Percentiles rank a stretch among this genome's conserved stretches.
Conservation (phyloP, 805 yeast genomes). For the Saturnispora gosingensis region DNA sequence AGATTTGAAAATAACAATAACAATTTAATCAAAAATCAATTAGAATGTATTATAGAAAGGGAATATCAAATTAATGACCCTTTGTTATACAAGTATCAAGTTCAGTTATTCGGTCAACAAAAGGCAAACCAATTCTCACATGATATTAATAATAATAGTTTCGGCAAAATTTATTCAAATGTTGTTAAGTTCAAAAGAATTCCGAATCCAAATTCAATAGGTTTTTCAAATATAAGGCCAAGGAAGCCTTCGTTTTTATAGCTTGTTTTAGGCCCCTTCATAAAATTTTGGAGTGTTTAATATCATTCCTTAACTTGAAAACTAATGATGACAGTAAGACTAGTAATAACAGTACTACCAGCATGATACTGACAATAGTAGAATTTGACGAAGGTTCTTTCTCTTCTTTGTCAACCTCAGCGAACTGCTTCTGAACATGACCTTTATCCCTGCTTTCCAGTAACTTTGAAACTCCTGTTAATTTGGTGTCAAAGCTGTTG, state of each 20-base stretch:
- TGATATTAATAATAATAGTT: constrained; percentile 18
- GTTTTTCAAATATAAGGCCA: constrained; percentile 35
- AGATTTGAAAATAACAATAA: neutral
- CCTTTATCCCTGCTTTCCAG: neutral
- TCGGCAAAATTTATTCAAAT: constrained; percentile 28
- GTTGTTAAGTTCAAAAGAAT: constrained; percentile 34
- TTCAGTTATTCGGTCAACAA: constrained; percentile 19
- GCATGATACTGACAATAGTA: constrained; percentile 14
- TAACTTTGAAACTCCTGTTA: neutral
- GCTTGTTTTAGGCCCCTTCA: constrained; percentile 17
- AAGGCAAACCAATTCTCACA: constrained; percentile 20
- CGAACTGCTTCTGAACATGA: neutral
- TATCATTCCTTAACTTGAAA: constrained; percentile 49
- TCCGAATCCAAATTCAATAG: constrained; percentile 42
- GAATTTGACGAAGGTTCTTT: constrained; percentile 4
- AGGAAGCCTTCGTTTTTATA: constrained; percentile 36
- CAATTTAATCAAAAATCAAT: neutral
- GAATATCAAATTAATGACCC: constrained; percentile 29
- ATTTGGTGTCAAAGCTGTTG: constrained; percentile 9
- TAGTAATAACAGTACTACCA: constrained; percentile 34
- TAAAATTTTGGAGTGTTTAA: constrained; percentile 51
- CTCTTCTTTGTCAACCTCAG: neutral
- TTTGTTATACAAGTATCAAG: constrained; percentile 29
- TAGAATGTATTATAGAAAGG: constrained; percentile 20
- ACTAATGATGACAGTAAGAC: constrained; percentile 37